A percentile compares a stretch with the other conserved stretches of the same genome.
These are phyloP conservation scores for Alternaria brassicae DNA, from an alignment of 2,329 filamentous ascomycete genomes.

Conservation along the genomic window DNA sequence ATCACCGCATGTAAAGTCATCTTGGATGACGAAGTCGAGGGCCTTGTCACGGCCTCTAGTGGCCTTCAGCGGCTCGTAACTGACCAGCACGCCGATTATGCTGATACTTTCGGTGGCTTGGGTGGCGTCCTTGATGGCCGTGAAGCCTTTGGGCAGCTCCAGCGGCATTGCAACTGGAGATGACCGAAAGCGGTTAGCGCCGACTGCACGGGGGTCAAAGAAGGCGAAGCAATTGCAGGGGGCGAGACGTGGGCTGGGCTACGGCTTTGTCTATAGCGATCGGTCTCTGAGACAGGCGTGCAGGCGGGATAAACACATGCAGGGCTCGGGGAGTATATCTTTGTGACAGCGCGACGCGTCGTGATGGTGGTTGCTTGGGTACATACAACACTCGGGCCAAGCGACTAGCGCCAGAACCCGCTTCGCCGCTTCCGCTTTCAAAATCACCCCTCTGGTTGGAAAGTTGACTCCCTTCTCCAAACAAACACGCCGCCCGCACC, in stretches of 20 bases:
- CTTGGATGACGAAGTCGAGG: conserved; percentile 50
- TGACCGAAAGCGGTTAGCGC: conserved; percentile 27
- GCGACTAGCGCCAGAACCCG: conserved; percentile 26
- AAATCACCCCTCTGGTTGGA: conserved; percentile 37
- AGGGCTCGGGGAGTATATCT: neutral
- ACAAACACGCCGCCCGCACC: conserved; percentile 37
- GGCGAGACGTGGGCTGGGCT: neutral
- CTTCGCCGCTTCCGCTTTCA: conserved; percentile 48
- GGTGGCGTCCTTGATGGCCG: conserved; percentile 52
- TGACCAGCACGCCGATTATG: conserved; percentile 75
- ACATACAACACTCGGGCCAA: conserved; percentile 23
- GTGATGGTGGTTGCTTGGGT: conserved; percentile 26
- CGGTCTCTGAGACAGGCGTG: neutral
- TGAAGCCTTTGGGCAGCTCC: conserved; percentile 50
- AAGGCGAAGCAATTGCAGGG: neutral
- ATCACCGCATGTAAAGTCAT: conserved; percentile 37
- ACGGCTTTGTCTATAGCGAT: neutral
- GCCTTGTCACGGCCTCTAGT: conserved; percentile 62
- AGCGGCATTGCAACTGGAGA: conserved; percentile 17
- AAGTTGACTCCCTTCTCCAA: conserved; percentile 44
- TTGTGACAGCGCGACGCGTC: neutral
- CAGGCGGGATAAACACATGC: neutral
- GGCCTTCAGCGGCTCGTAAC: conserved; percentile 62
- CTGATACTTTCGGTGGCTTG: conserved; percentile 53
- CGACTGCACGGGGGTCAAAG: conserved; percentile 1